Evolutionary conservation across 345 rosid genomes (phyloP).

Genomic region (Arabis alpina): DNA sequence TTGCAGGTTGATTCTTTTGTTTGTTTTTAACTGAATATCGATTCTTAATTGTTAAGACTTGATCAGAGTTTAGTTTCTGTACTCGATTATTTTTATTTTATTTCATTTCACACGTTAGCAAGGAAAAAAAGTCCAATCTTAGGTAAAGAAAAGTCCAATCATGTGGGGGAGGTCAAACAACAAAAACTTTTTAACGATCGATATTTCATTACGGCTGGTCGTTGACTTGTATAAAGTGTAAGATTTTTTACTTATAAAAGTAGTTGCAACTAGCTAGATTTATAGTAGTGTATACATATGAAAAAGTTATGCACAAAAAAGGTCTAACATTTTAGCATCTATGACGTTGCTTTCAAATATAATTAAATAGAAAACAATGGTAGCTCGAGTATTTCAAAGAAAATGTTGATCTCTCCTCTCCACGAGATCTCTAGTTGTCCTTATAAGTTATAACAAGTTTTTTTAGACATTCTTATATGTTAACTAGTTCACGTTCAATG

Average conservation of each 20-base stretch:
- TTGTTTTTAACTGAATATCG: too few relatives aligned
- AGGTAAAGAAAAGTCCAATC: not conserved
- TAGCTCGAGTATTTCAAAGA: not conserved
- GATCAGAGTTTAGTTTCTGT: too few relatives aligned
- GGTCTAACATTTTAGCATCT: slow-evolving; percentile 1
- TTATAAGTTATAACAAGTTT: not conserved
- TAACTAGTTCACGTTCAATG: not conserved
- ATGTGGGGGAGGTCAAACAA: slow-evolving; percentile 34
- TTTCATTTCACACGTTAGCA: too few relatives aligned
- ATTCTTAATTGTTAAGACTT: too few relatives aligned
- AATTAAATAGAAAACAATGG: not conserved
- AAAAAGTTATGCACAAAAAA: not conserved
- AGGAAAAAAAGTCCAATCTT: too few relatives aligned
- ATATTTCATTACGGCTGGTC: slow-evolving; percentile 22
- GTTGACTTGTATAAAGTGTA: slow-evolving; percentile 32
- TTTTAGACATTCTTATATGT: not conserved
- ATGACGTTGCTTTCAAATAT: not conserved
- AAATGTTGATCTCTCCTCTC: not conserved
- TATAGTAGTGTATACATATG: not conserved
- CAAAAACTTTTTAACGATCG: not conserved
- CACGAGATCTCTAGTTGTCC: not conserved
- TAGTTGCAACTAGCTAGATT: slow-evolving; percentile 17
- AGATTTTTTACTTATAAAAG: not conserved
- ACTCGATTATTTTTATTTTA: too few relatives aligned
- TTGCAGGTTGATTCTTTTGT: too few relatives aligned